phyloP scores from a whole-genome alignment of 1,139 yeast species.

The Lizanozyma gosingica region DNA sequence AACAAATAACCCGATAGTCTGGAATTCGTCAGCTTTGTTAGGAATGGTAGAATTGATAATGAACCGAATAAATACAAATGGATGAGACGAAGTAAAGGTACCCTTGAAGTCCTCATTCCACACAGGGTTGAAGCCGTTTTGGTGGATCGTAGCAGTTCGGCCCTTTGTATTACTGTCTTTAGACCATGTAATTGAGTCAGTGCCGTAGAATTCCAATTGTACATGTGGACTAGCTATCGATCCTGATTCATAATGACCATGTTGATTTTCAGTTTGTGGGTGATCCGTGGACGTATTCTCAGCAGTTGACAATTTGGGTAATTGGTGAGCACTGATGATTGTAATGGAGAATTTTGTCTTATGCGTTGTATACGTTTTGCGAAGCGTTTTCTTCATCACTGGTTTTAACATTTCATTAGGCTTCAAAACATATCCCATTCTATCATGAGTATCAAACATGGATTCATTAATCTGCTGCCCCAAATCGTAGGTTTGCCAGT shows the following conservation, averaged over 20 bases:
- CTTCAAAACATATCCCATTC: slow-evolving; percentile 70
- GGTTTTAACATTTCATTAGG: slow-evolving; percentile 42
- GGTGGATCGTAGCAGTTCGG: slow-evolving; percentile 29
- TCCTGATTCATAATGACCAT: background rate
- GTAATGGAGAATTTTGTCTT: slow-evolving; percentile 24
- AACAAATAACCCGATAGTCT: slow-evolving; percentile 50
- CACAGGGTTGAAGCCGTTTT: slow-evolving; percentile 79
- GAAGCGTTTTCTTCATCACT: slow-evolving; percentile 7
- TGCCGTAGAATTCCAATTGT: background rate
- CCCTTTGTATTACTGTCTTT: background rate
- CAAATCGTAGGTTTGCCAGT: slow-evolving; percentile 89
- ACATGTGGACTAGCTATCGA: background rate
- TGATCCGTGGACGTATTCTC: background rate
- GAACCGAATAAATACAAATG: slow-evolving; percentile 47
- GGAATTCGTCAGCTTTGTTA: slow-evolving; percentile 14
- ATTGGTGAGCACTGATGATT: slow-evolving; percentile 76
- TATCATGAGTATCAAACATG: slow-evolving; percentile 52
- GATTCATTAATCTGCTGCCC: slow-evolving; percentile 92
- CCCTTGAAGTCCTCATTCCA: slow-evolving; percentile 59
- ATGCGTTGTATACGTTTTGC: slow-evolving; percentile 1
- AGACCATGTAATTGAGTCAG: background rate
- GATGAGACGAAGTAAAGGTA: slow-evolving; percentile 25
- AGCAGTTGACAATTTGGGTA: slow-evolving; percentile 43
- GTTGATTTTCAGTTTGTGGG: background rate
- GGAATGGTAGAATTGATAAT: slow-evolving; percentile 32